A percentile compares a stretch with the other conserved stretches of the same genome.
phyloP scores from a whole-genome alignment of 2,329 filamentous ascomycete species.

The Aspergillus luchuensis region DNA sequence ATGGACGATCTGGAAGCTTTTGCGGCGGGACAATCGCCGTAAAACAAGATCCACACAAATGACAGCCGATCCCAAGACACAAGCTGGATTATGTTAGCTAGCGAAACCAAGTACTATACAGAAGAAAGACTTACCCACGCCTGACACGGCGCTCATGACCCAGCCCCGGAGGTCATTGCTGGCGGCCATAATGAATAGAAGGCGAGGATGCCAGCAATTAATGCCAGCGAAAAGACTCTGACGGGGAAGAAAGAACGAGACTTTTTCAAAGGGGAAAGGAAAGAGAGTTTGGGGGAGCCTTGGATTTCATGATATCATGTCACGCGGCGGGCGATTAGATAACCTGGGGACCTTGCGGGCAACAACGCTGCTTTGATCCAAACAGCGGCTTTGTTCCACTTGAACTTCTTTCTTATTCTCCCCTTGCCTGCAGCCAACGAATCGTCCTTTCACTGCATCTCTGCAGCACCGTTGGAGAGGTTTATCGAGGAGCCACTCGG shows the following conservation, averaged over 20 bases:
- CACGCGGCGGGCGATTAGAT: conserved; percentile 8
- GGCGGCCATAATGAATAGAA: conserved; percentile 47
- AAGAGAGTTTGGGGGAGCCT: neutral
- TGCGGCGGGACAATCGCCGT: conserved; percentile 70
- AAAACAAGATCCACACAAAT: conserved; percentile 84
- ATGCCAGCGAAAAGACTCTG: neutral
- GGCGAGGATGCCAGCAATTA: neutral
- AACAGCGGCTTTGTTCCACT: neutral
- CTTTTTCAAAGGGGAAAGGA: neutral
- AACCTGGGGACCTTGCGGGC: conserved; percentile 8
- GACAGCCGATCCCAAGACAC: conserved; percentile 73
- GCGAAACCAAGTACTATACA: conserved; percentile 5
- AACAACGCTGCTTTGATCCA: neutral
- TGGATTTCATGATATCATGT: conserved; percentile 7
- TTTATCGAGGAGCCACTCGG: neutral
- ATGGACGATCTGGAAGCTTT: conserved; percentile 81
- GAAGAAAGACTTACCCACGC: conserved; percentile 59
- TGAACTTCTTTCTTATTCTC: too few relatives aligned
- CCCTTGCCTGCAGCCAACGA: neutral
- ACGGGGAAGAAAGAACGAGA: neutral
- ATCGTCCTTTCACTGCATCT: too few relatives aligned
- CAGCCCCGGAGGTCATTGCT: conserved; percentile 88
- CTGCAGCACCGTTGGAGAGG: too few relatives aligned
- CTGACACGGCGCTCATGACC: conserved; percentile 84
- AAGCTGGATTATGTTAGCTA: conserved; percentile 41